phyloP scores from a whole-genome alignment of 768 basidiomycete genomes.

The Coprinopsis sp. region DNA sequence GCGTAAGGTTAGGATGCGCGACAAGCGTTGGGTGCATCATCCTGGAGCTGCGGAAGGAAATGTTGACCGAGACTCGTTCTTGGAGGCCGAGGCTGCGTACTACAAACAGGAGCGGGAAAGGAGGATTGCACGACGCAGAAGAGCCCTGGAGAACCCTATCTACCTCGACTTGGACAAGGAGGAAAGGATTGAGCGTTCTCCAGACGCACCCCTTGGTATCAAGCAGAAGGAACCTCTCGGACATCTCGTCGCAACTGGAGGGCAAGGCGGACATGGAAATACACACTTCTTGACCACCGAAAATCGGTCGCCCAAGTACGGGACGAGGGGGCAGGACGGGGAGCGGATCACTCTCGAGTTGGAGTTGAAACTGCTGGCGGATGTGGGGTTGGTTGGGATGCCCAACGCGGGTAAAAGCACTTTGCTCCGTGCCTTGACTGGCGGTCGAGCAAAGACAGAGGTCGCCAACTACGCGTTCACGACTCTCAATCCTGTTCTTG shows the following conservation, averaged over 20 bases:
- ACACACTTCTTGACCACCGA: conserved; percentile 70
- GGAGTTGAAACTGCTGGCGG: conserved; percentile 90
- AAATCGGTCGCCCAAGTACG: conserved; percentile 83
- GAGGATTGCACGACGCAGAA: conserved; percentile 41
- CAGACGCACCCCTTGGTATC: conserved; percentile 61
- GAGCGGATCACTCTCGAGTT: conserved; percentile 78
- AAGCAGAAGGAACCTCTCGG: conserved; percentile 50
- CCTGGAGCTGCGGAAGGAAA: conserved; percentile 63
- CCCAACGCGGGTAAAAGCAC: conserved; percentile 96
- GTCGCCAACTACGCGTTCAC: conserved; percentile 94
- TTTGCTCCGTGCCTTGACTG: conserved; percentile 82
- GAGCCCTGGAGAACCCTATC: conserved; percentile 40
- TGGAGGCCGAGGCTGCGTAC: conserved; percentile 60
- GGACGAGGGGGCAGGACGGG: conserved; percentile 70
- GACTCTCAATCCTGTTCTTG: conserved; percentile 90
- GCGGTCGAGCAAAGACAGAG: conserved; percentile 75
- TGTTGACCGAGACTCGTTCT: conserved; percentile 57
- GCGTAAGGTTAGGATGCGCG: conserved; percentile 55
- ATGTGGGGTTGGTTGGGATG: conserved; percentile 94
- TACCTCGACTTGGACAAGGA: conserved; percentile 60
- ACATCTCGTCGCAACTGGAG: conserved; percentile 71
- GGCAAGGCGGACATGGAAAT: conserved; percentile 81
- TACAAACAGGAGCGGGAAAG: conserved; percentile 60
- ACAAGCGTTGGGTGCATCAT: conserved; percentile 76
- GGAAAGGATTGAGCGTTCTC: conserved; percentile 34